These are phyloP conservation scores for Lentinula sp. DNA, from an alignment of 768 basidiomycete genomes.

Conservation along the genomic window DNA sequence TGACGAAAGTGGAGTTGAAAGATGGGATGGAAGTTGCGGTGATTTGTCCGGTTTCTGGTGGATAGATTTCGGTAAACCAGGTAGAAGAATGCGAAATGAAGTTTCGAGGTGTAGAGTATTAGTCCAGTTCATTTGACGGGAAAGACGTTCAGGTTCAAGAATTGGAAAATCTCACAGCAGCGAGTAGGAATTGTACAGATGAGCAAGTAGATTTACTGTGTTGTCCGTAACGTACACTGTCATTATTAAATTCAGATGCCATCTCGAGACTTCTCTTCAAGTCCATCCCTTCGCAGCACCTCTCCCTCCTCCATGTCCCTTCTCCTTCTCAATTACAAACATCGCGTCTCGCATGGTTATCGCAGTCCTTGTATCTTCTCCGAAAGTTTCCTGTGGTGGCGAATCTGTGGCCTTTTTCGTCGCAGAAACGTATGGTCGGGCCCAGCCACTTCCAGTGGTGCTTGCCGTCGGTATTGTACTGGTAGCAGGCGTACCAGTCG, in stretches of 20 bases:
- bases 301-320: slow-evolving; percentile 76
- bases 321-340: slow-evolving; percentile 80
- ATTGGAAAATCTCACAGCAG: too few relatives aligned
- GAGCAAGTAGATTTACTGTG: background rate
- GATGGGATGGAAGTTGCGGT: slow-evolving; percentile 78
- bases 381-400: slow-evolving; percentile 29
- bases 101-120: too few relatives aligned
- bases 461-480: slow-evolving; percentile 8
- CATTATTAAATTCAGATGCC: too few relatives aligned
- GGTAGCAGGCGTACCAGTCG: slow-evolving; percentile 20
- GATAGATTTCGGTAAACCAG: slow-evolving; percentile 15
- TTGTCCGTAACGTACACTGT: background rate
- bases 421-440: slow-evolving; percentile 54
- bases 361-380: slow-evolving; percentile 52
- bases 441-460: slow-evolving; percentile 41
- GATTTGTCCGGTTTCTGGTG: slow-evolving; percentile 80
- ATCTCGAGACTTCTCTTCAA: slow-evolving; percentile 14
- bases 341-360: slow-evolving; percentile 77
- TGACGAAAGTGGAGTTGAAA: slow-evolving; percentile 36
- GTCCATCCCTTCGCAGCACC: slow-evolving; percentile 72
- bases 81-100: too few relatives aligned
- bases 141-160: too few relatives aligned
- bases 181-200: too few relatives aligned
- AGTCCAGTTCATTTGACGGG: too few relatives aligned
- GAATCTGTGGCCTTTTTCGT: slow-evolving; percentile 33